phyloP scores from a whole-genome alignment of 2,329 filamentous ascomycete species.

The Fusarium avenaceum region DNA sequence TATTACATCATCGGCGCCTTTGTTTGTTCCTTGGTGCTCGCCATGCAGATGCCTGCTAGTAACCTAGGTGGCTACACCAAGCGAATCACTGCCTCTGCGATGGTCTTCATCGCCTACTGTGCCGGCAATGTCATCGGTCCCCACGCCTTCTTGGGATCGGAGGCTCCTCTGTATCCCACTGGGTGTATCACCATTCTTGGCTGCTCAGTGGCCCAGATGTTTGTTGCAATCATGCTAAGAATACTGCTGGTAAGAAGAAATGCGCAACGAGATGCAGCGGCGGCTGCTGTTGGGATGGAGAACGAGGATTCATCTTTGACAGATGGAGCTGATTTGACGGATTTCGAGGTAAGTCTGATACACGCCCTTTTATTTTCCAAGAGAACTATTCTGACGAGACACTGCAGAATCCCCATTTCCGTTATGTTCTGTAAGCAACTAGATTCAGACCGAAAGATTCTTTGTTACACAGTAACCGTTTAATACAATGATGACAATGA shows the following conservation, averaged over 20 bases:
- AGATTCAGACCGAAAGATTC: too few relatives aligned
- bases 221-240: conserved; percentile 34
- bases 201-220: conserved; percentile 37
- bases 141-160: conserved; percentile 58
- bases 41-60: conserved; percentile 64
- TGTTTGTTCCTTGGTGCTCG: conserved; percentile 66
- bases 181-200: conserved; percentile 59
- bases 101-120: conserved; percentile 60
- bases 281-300: not conserved
- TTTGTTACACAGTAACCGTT: too few relatives aligned
- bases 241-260: conserved; percentile 30
- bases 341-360: conserved; percentile 36
- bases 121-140: conserved; percentile 43
- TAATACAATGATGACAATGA: too few relatives aligned
- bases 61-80: conserved; percentile 65
- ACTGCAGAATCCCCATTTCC: conserved; percentile 35
- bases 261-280: conserved; percentile 22
- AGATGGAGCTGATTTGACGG: conserved; percentile 36
- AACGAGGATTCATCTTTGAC: not conserved
- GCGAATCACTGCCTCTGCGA: conserved; percentile 59
- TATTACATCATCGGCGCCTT: conserved; percentile 65
- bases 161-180: conserved; percentile 64
- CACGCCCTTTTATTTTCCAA: rapidly evolving
- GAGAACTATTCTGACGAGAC: not conserved
- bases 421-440: conserved; percentile 27